These are phyloP conservation scores for Leccinum variicolor DNA, from an alignment of 768 basidiomycete genomes.

Conservation along the genomic window DNA sequence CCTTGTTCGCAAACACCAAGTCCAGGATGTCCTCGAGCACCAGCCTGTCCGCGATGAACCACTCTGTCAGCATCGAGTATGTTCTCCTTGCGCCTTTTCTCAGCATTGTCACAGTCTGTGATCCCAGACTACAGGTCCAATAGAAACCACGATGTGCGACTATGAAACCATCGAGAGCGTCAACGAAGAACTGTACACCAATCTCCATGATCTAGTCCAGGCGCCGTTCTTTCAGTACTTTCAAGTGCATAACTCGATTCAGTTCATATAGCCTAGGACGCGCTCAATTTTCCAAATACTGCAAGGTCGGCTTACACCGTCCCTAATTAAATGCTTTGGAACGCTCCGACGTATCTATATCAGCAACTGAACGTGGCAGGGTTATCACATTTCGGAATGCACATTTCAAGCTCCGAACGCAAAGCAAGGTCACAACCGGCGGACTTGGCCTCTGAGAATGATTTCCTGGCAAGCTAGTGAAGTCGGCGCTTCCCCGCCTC, in stretches of 20 bases:
- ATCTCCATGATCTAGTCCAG: slow-evolving; percentile 78
- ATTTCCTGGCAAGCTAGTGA: slow-evolving; percentile 35
- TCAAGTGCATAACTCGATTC: slow-evolving; percentile 51
- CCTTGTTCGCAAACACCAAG: slow-evolving; percentile 53
- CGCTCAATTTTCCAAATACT: neutral
- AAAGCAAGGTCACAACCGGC: too few species aligned
- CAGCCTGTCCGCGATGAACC: slow-evolving; percentile 43
- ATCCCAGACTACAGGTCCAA: slow-evolving; percentile 71
- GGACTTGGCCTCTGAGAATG: too few species aligned
- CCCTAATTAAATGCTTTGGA: too few species aligned
- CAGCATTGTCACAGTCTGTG: neutral
- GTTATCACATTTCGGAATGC: too few species aligned
- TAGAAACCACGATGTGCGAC: slow-evolving; percentile 84
- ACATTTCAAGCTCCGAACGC: too few species aligned
- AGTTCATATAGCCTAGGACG: neutral
- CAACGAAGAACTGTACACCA: slow-evolving; percentile 70
- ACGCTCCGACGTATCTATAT: too few species aligned
- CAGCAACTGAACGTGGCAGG: too few species aligned
- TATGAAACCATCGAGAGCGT: slow-evolving; percentile 92
- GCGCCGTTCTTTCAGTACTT: slow-evolving; percentile 95
- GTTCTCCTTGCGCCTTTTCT: neutral
- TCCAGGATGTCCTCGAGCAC: slow-evolving; percentile 73
- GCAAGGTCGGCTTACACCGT: too few species aligned
- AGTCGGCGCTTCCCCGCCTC: slow-evolving; percentile 45
- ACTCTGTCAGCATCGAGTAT: slow-evolving; percentile 40